phyloP scores from a whole-genome alignment of 176 grass and related monocot species.

The Juncus inflexus region DNA sequence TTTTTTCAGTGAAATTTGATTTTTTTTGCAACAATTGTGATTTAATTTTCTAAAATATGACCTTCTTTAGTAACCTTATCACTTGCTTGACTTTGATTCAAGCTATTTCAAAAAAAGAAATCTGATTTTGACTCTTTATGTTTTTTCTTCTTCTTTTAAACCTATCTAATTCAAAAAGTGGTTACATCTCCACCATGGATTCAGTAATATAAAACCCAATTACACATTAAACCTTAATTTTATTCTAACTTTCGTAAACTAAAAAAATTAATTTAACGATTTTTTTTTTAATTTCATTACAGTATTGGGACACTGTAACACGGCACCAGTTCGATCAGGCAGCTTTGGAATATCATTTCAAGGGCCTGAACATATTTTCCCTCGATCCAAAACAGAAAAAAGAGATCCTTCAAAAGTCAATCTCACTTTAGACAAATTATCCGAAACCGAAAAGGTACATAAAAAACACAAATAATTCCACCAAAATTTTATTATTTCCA shows the following conservation, averaged over 20 bases:
- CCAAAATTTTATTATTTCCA: too few species aligned
- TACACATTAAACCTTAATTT: background rate
- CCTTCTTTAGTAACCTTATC: too few species aligned
- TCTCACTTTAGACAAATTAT: conserved; percentile 75
- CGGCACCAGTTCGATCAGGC: conserved; percentile 28
- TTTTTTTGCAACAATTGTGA: background rate
- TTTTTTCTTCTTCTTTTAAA: too few species aligned
- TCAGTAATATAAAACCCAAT: background rate
- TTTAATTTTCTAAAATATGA: background rate
- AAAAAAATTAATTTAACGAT: background rate
- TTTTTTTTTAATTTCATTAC: conserved; percentile 12
- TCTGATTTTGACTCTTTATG: too few species aligned
- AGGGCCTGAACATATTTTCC: conserved; percentile 38
- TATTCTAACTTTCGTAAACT: too few species aligned
- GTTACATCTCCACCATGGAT: background rate
- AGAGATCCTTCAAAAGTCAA: conserved; percentile 45
- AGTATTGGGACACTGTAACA: conserved; percentile 53
- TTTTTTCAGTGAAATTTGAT: background rate
- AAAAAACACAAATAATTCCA: background rate
- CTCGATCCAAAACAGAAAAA: conserved; percentile 51
- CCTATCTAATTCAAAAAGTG: too few species aligned
- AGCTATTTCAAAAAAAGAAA: too few species aligned
- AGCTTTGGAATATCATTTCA: conserved; percentile 23
- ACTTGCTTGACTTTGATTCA: too few species aligned
- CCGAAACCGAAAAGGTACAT: conserved; percentile 75